Evolutionary conservation across 768 basidiomycete genomes (phyloP).

Genomic region (Coprinopsis strossmayeri): DNA sequence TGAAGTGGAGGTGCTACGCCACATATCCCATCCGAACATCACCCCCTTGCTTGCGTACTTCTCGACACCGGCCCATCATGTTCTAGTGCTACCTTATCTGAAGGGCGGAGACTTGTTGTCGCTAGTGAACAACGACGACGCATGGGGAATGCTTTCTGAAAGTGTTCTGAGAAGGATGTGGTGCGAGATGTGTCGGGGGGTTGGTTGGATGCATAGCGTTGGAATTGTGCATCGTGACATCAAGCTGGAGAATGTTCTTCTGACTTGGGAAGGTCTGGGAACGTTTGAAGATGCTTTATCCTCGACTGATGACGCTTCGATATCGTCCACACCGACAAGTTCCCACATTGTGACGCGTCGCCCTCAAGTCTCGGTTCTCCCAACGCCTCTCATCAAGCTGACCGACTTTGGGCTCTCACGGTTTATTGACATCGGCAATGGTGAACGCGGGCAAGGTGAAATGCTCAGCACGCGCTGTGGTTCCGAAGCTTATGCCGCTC

Average conservation of each 20-base stretch:
- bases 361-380: slow-evolving; percentile 15
- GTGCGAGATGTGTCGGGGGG: slow-evolving; percentile 68
- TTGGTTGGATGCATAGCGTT: slow-evolving; percentile 84
- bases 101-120: slow-evolving; percentile 79
- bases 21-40: slow-evolving; percentile 78
- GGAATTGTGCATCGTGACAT: slow-evolving; percentile 87
- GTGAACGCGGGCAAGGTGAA: slow-evolving; percentile 24
- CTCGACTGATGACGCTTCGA: not conserved
- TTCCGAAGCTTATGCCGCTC: slow-evolving; percentile 83
- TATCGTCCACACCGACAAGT: not conserved
- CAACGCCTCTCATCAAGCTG: slow-evolving; percentile 66
- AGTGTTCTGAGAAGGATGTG: slow-evolving; percentile 62
- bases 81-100: slow-evolving; percentile 72
- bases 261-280: slow-evolving; percentile 5
- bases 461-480: slow-evolving; percentile 77
- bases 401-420: slow-evolving; percentile 89
- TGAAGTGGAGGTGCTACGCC: slow-evolving; percentile 74
- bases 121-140: slow-evolving; percentile 53
- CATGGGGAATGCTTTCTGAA: slow-evolving; percentile 37
- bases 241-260: slow-evolving; percentile 70
- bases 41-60: slow-evolving; percentile 66
- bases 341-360: not conserved
- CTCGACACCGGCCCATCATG: slow-evolving; percentile 65
- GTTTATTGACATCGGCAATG: slow-evolving; percentile 57
- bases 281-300: too few relatives aligned